phyloP scores from a whole-genome alignment of 495 filamentous ascomycete genomes.

The Neurospora sp. region DNA sequence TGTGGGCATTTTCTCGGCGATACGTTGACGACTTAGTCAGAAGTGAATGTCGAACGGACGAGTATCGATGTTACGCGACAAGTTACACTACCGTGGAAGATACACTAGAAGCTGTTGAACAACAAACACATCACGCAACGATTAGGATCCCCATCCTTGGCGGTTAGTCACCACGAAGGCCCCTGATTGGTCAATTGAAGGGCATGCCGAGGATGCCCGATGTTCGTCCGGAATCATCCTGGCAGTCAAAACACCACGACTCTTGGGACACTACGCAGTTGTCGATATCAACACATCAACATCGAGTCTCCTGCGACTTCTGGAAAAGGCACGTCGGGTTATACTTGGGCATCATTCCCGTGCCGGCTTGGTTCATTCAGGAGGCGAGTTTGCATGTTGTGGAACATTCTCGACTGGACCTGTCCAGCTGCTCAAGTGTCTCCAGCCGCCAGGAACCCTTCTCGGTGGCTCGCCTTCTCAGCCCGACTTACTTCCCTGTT shows the following conservation, averaged over 20 bases:
- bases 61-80: background rate
- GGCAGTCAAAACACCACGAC: background rate
- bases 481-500: background rate
- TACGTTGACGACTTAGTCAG: background rate
- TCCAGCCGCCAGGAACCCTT: background rate
- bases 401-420: background rate
- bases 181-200: background rate
- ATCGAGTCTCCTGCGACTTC: background rate
- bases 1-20: background rate
- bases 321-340: too few relatives aligned
- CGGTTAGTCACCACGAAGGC: background rate
- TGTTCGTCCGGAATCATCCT: background rate
- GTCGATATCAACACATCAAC: background rate
- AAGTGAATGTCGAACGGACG: background rate
- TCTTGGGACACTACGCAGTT: background rate
- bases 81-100: background rate
- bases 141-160: background rate
- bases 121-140: background rate
- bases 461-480: background rate
- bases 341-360: too few relatives aligned
- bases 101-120: background rate
- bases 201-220: background rate
- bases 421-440: background rate
- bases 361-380: background rate
- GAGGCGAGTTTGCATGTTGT: too few relatives aligned